These are phyloP conservation scores for Berberis vulgaris DNA, from an alignment of 164 flowering plant genomes.

Conservation along the genomic window DNA sequence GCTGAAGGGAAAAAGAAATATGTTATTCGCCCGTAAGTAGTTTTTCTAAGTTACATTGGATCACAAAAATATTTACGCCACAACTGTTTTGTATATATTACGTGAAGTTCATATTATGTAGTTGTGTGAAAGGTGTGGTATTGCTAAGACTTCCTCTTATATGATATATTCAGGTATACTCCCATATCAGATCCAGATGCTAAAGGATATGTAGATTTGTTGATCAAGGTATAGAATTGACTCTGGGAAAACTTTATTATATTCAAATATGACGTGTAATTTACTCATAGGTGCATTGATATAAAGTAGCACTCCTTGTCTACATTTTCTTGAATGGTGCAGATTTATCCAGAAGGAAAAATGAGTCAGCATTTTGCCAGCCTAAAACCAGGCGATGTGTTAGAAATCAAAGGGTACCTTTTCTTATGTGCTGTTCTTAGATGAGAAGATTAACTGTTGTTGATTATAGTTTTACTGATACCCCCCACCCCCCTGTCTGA, in stretches of 20 bases:
- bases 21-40: slow-evolving; percentile 85
- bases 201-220: slow-evolving; percentile 84
- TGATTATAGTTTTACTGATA: neutral
- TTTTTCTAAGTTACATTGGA: neutral
- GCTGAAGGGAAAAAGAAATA: slow-evolving; percentile 87
- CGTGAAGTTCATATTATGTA: neutral
- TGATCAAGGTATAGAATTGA: slow-evolving; percentile 62
- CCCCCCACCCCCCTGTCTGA: slow-evolving; percentile 9
- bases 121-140: neutral
- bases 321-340: slow-evolving; percentile 12
- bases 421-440: neutral
- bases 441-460: neutral
- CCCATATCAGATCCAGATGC: slow-evolving; percentile 95
- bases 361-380: slow-evolving; percentile 93
- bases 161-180: slow-evolving; percentile 62
- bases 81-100: neutral
- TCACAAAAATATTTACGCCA: too few relatives aligned
- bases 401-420: slow-evolving; percentile 96
- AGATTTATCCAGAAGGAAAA: slow-evolving; percentile 98
- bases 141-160: slow-evolving; percentile 3
- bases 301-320: neutral
- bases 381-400: slow-evolving; percentile 82
- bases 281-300: neutral
- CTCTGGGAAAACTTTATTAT: neutral
- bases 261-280: neutral